A percentile compares a stretch with the other conserved stretches of the same genome.
Conservation (phyloP, 306 rosid genomes). For the Coriaria nepalensis region DNA sequence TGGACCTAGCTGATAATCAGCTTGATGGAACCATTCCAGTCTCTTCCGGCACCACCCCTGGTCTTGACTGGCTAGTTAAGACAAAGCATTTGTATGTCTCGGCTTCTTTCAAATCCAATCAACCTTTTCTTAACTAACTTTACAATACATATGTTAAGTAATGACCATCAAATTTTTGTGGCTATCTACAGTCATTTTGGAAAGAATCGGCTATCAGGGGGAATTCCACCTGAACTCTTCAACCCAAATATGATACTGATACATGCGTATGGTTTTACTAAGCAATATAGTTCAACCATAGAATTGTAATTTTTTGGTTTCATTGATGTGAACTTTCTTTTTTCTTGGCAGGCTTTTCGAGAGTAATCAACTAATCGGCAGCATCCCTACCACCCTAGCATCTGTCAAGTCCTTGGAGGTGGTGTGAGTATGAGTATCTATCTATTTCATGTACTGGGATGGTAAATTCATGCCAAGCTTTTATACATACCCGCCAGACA, state of each 20-base stretch:
- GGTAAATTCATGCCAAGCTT: slow-evolving; percentile 8
- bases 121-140: too few relatives aligned
- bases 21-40: slow-evolving; percentile 26
- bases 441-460: slow-evolving; percentile 7
- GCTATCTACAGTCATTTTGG: slow-evolving; percentile 45
- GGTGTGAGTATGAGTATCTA: slow-evolving; percentile 65
- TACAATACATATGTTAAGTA: too few relatives aligned
- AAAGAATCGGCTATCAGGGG: slow-evolving; percentile 35
- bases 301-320: not conserved
- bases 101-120: too few relatives aligned
- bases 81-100: slow-evolving; percentile 25
- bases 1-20: slow-evolving; percentile 29
- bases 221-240: slow-evolving; percentile 39
- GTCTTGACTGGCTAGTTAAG: slow-evolving; percentile 19
- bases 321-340: not conserved
- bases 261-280: slow-evolving; percentile 39
- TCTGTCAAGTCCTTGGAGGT: slow-evolving; percentile 31
- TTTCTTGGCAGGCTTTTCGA: slow-evolving; percentile 46
- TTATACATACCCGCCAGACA: too few relatives aligned
- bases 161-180: slow-evolving; percentile 6
- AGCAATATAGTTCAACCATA: not conserved
- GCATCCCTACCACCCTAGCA: slow-evolving; percentile 47
- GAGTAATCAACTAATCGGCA: slow-evolving; percentile 31
- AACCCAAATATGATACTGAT: slow-evolving; percentile 34
- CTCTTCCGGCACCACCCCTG: slow-evolving; percentile 11